These are phyloP conservation scores for Fragaria vesca DNA, from an alignment of 306 rosid species.

Conservation along the genomic window DNA sequence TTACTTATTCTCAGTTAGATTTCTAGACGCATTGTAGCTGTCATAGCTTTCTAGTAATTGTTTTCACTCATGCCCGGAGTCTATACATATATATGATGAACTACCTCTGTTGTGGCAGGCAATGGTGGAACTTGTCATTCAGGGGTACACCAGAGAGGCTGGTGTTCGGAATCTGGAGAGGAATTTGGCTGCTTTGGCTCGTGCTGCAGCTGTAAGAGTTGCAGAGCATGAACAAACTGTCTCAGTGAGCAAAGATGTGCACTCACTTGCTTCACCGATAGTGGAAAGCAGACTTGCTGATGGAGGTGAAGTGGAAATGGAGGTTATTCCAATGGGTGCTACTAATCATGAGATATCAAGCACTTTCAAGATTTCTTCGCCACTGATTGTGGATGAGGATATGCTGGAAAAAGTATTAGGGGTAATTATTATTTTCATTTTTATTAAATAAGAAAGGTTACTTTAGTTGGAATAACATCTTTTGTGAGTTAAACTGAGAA, in stretches of 20 bases:
- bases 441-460: not conserved
- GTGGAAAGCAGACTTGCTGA: constrained; percentile 84
- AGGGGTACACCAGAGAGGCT: constrained; percentile 96
- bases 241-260: constrained; percentile 67
- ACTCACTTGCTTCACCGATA: constrained; percentile 68
- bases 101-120: constrained; percentile 47
- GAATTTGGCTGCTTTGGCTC: constrained; percentile 88
- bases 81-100: not conserved
- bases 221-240: constrained; percentile 81
- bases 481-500: constrained; percentile 12
- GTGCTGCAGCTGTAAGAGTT: constrained; percentile 94
- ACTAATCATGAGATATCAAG: constrained; percentile 69
- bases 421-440: constrained; percentile 48
- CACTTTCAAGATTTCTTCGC: constrained; percentile 64
- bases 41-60: not conserved
- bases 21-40: not conserved
- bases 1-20: not conserved
- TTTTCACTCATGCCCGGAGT: not conserved
- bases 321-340: constrained; percentile 85
- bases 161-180: constrained; percentile 94
- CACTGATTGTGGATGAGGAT: constrained; percentile 78
- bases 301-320: constrained; percentile 95
- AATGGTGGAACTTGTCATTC: constrained; percentile 81
- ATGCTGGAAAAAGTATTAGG: constrained; percentile 96
- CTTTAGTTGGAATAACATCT: not conserved